Conservation (phyloP, 306 rosid species). For the Mimosa bimucronata region DNA sequence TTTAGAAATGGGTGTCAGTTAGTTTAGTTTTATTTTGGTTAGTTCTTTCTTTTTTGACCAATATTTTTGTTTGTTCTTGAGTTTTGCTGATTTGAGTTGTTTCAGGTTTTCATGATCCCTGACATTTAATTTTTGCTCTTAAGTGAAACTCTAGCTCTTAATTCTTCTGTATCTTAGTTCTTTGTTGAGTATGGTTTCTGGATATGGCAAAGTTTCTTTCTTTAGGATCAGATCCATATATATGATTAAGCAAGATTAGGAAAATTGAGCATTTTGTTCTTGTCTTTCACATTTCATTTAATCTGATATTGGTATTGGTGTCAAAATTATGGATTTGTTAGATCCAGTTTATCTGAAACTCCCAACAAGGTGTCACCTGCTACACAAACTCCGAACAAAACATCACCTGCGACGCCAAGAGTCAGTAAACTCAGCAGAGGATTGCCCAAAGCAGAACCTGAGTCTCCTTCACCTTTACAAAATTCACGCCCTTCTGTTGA, state of each 20-base stretch:
- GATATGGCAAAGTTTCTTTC: background rate
- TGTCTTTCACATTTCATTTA: constrained; percentile 32
- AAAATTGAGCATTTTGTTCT: constrained; percentile 9
- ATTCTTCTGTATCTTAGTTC: constrained; percentile 6
- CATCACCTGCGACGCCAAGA: constrained; percentile 84
- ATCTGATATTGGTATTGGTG: constrained; percentile 33
- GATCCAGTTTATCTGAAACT: constrained; percentile 75
- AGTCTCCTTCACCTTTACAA: constrained; percentile 75
- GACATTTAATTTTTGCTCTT: constrained; percentile 15
- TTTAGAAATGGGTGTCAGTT: constrained; percentile 31
- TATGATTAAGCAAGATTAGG: constrained; percentile 14
- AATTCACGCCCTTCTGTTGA: constrained; percentile 72
- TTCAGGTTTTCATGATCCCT: constrained; percentile 18
- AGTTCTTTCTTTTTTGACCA: too few species aligned
- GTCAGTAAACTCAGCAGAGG: constrained; percentile 71
- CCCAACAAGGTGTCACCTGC: constrained; percentile 34
- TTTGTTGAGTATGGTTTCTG: constrained; percentile 41
- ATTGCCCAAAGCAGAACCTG: constrained; percentile 70
- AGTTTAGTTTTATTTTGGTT: background rate
- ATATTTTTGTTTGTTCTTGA: too few species aligned
- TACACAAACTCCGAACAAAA: constrained; percentile 61
- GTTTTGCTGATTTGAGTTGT: constrained; percentile 10
- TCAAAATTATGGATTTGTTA: constrained; percentile 50
- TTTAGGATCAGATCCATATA: constrained; percentile 49
- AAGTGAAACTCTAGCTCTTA: constrained; percentile 2